These are phyloP conservation scores for Septoria linicola DNA, from an alignment of 2,329 filamentous ascomycete species.

Conservation along the genomic window DNA sequence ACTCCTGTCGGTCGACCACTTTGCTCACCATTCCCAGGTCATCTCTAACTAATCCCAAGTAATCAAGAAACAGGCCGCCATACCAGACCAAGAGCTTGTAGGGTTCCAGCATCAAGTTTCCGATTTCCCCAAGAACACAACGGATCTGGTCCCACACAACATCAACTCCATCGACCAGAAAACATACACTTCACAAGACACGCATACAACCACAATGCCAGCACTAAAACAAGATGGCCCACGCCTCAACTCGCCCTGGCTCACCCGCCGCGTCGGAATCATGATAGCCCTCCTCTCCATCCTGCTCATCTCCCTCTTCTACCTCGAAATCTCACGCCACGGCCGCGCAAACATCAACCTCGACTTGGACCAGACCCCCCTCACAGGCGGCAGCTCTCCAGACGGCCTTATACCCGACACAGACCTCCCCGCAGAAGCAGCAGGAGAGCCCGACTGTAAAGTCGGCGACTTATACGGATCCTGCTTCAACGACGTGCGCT, in stretches of 20 bases:
- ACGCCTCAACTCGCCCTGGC: neutral
- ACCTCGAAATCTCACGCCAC: constrained; percentile 12
- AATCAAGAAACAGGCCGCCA: too few relatives aligned
- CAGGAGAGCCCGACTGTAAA: neutral
- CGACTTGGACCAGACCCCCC: neutral
- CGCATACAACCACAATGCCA: too few relatives aligned
- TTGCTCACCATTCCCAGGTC: too few relatives aligned
- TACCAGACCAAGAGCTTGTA: too few relatives aligned
- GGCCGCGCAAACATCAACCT: neutral
- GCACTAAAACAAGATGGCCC: too few relatives aligned
- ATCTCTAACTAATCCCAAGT: too few relatives aligned
- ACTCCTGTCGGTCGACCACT: too few relatives aligned
- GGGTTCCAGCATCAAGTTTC: too few relatives aligned
- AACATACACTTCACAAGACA: too few relatives aligned
- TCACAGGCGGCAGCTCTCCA: neutral
- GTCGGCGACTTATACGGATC: constrained; percentile 17
- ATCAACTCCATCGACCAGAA: too few relatives aligned
- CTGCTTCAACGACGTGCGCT: constrained; percentile 13
- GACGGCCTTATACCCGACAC: neutral
- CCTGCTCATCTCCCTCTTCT: constrained; percentile 8
- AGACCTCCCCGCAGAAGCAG: neutral
- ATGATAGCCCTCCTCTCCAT: constrained; percentile 8
- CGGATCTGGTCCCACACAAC: too few relatives aligned
- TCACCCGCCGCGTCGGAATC: neutral
- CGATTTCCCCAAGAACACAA: too few relatives aligned